Evolutionary conservation across 441 rosid species (phyloP).

Genomic region (Jatropha multifida): DNA sequence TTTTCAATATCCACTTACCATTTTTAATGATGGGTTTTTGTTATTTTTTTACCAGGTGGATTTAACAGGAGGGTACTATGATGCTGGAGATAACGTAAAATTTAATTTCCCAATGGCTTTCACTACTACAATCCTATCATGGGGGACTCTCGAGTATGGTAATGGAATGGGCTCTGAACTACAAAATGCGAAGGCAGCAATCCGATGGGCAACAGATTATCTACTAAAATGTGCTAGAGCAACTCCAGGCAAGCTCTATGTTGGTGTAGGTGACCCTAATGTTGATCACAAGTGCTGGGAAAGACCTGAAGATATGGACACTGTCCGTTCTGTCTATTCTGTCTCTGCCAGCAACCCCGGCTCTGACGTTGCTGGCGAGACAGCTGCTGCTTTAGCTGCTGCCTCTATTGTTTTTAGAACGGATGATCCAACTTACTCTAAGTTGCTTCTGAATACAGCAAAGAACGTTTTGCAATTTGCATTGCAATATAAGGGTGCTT

Average conservation of each 20-base stretch:
- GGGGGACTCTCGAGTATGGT: slow-evolving; percentile 68
- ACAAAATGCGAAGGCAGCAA: slow-evolving; percentile 51
- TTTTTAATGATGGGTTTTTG: not conserved
- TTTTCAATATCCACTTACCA: no score
- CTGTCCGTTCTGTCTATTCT: slow-evolving; percentile 50
- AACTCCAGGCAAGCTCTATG: slow-evolving; percentile 65
- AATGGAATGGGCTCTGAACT: slow-evolving; percentile 48
- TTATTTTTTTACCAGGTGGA: slow-evolving; percentile 39
- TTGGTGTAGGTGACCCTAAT: slow-evolving; percentile 80
- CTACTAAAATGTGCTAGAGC: slow-evolving; percentile 60
- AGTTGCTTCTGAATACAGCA: slow-evolving; percentile 28
- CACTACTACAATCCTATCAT: slow-evolving; percentile 69
- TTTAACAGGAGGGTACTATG: slow-evolving; percentile 80
- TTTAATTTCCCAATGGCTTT: slow-evolving; percentile 87
- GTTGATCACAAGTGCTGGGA: slow-evolving; percentile 83
- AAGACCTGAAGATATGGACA: slow-evolving; percentile 88
- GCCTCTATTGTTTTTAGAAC: slow-evolving; percentile 65
- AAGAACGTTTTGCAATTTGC: not conserved
- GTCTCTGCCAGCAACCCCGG: slow-evolving; percentile 66
- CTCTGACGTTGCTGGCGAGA: slow-evolving; percentile 78
- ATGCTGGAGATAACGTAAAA: slow-evolving; percentile 86
- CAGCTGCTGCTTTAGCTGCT: slow-evolving; percentile 72
- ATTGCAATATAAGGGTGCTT: not conserved
- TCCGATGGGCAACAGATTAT: slow-evolving; percentile 74
- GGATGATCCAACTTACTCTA: slow-evolving; percentile 57